These are phyloP conservation scores for Cytospora chrysosperma DNA, from an alignment of 2,329 filamentous ascomycete genomes.

Conservation along the genomic window DNA sequence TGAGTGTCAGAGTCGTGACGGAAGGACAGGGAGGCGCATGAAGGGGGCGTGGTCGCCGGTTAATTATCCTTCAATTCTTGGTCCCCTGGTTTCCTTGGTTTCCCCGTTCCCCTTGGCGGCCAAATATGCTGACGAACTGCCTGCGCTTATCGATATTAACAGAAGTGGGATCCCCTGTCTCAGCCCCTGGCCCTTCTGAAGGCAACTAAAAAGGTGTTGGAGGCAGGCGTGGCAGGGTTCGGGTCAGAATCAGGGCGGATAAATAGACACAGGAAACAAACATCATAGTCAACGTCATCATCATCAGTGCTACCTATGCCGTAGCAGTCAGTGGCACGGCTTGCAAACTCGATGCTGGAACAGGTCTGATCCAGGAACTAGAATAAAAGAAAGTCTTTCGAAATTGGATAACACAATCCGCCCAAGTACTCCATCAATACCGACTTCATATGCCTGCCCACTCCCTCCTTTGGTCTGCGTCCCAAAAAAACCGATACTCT, in stretches of 20 bases:
- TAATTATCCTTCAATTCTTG: no score
- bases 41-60: no score
- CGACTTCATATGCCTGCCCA: neutral
- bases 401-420: neutral
- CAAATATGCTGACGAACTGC: neutral
- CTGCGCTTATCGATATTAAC: conserved; percentile 5
- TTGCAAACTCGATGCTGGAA: neutral
- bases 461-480: conserved; percentile 1
- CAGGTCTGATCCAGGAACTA: neutral
- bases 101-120: no score
- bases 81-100: no score
- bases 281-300: neutral
- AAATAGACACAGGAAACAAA: neutral
- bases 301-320: no score
- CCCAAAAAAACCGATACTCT: neutral
- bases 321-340: neutral
- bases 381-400: neutral
- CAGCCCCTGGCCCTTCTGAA: conserved; percentile 4
- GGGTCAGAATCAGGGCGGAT: no score
- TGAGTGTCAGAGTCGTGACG: neutral
- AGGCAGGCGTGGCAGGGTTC: no score
- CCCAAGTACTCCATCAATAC: neutral
- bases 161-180: conserved; percentile 13
- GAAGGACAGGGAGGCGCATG: no score
- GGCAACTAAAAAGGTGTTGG: no score